Percentiles rank a stretch among this genome's conserved stretches.
These are phyloP conservation scores for Paraphoma chrysanthemicola DNA, from an alignment of 2,329 filamentous ascomycete species.

Conservation along the genomic window DNA sequence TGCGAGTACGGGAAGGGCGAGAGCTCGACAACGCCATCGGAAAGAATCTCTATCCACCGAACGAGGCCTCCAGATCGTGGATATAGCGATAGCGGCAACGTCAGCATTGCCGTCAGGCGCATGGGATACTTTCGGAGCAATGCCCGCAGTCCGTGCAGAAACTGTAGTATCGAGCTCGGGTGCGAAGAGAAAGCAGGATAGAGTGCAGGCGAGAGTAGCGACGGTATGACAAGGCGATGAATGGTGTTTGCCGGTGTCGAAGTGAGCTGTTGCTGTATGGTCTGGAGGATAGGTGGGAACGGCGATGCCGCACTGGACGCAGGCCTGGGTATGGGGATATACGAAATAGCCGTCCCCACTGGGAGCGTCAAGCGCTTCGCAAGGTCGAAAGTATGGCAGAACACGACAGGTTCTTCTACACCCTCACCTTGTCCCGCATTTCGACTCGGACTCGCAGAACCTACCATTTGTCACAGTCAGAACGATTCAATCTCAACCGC, in stretches of 20 bases:
- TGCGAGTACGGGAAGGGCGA: slow-evolving; percentile 71
- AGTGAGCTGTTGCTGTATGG: slow-evolving; percentile 62
- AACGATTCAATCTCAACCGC: slow-evolving; percentile 1
- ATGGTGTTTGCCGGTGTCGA: slow-evolving; percentile 62
- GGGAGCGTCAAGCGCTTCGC: slow-evolving; percentile 57
- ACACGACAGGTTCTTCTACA: slow-evolving; percentile 55
- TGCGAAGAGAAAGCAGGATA: slow-evolving; percentile 74
- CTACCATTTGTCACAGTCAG: slow-evolving; percentile 25
- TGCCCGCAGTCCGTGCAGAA: slow-evolving; percentile 78
- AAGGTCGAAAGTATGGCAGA: slow-evolving; percentile 61
- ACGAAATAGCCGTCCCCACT: slow-evolving; percentile 50
- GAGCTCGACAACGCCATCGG: slow-evolving; percentile 86
- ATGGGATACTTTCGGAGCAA: slow-evolving; percentile 72
- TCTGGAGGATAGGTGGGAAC: slow-evolving; percentile 71
- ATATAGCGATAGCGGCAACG: slow-evolving; percentile 80
- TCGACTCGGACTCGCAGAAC: slow-evolving; percentile 26
- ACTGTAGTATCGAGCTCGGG: slow-evolving; percentile 78
- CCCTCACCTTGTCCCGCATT: slow-evolving; percentile 34
- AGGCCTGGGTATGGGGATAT: slow-evolving; percentile 62
- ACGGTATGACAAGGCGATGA: slow-evolving; percentile 86
- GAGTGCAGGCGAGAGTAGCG: slow-evolving; percentile 82
- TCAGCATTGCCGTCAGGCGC: slow-evolving; percentile 74
- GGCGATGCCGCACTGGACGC: slow-evolving; percentile 62
- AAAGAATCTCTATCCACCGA: slow-evolving; percentile 84
- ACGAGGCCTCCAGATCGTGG: slow-evolving; percentile 77